Evolutionary conservation across 768 basidiomycete species (phyloP), one percentile per base, ranked within the genome.

Genomic region (Leccinum subtestaceum): DNA sequence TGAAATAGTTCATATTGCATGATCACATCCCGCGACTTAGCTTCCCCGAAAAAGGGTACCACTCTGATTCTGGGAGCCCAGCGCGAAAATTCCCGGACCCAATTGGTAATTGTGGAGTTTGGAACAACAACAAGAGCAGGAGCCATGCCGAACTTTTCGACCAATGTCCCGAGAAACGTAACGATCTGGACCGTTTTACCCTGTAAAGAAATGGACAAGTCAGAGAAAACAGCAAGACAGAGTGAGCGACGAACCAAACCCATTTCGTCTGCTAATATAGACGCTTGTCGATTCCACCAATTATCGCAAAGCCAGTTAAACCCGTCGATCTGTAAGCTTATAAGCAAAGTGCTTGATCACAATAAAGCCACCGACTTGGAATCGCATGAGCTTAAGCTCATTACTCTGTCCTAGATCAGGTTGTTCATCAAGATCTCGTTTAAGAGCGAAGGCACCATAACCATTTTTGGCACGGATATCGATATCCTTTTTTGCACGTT

Each of bases 251-350:
- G 53, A 71, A 92, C 93, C 70, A 95, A 75, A 59, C 95, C 95
- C 97, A 99, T 98, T 73, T 98, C 97, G 70, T 99, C 97, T 3
- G 97, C 96, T 21, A 98, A 81, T 62, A 95, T 95, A 61, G 88
- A 93, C 46, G 85, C 84, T 61, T 93, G 93, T 46, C 78, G 81
- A 62, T 83, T 86, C 87, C 88, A 93, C 94, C 94, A 95, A 61
- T 94, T 93, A 63, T 87, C 84, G 63, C 83, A 87, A 49, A 93
- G 77, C 92, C 90, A 93, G 56, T 91, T 91, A 55, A 92, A 86
- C 34, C 90, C 91, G 29, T 90, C 87, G 8, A 89, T 80, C 88
- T 90, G 56, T 53, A 46, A 27, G 57, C 60, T 25, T 25, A 45
- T 69, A n/a, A 67, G 51, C 10, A 57, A 51, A 11, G 12, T 3